Evolutionary conservation across 331 rosid species (phyloP).

Genomic region (Pyracantha coccinea): DNA sequence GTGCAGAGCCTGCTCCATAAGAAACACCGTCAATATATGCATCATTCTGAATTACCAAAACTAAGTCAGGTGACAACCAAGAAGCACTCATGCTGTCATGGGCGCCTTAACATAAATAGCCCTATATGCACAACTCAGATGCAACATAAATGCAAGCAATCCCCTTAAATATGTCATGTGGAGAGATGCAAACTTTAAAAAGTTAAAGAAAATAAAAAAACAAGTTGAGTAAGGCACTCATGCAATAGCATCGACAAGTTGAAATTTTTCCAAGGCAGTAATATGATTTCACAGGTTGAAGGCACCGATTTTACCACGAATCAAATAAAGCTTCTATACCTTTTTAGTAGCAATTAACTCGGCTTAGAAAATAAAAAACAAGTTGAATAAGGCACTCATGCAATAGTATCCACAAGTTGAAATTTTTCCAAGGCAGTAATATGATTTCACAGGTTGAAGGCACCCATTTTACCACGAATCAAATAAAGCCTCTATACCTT

Average conservation of each 20-base stretch:
- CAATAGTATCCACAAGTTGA: neutral
- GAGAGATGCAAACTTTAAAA: neutral
- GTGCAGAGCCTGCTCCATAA: constrained; percentile 60
- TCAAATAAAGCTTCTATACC: constrained; percentile 30
- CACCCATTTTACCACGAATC: neutral
- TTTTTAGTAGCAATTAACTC: constrained; percentile 89
- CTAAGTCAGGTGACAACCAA: neutral
- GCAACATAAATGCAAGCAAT: neutral
- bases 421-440: neutral
- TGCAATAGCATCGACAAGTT: no score
- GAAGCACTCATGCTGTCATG: neutral
- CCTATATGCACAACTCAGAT: neutral
- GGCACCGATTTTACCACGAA: neutral
- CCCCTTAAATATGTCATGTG: neutral
- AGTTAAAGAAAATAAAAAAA: neutral
- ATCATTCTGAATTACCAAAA: neutral
- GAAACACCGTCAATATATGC: neutral
- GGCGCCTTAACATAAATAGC: neutral
- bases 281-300: neutral
- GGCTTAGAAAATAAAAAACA: constrained; percentile 29
- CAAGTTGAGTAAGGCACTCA: no score
- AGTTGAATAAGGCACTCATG: no score
- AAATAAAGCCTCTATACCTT: constrained; percentile 38
- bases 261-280: neutral
- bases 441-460: neutral